Conservation (phyloP, 1,284 basidiomycete species). For the Pseudozyma thailandica region DNA sequence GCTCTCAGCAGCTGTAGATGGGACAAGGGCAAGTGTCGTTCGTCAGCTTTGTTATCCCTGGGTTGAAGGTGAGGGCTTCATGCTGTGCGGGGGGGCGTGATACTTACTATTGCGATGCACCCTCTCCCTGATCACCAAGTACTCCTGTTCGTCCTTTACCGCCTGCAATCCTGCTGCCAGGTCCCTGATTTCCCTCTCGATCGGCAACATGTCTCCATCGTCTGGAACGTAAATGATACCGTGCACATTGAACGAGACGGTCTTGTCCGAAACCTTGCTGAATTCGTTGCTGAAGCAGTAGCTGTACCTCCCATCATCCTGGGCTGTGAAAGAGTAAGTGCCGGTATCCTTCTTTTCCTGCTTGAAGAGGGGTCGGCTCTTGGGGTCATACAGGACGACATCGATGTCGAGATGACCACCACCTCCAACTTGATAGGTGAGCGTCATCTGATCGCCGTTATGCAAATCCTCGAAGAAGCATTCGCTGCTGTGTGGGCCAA, state of each 20-base stretch:
- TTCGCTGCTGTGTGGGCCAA: slow-evolving; percentile 83
- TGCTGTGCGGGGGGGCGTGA: too few species aligned
- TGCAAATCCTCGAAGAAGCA: slow-evolving; percentile 99
- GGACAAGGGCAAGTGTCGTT: not conserved
- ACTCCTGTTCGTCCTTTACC: slow-evolving; percentile 99
- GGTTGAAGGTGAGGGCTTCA: not conserved
- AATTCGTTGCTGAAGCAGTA: slow-evolving; percentile 99
- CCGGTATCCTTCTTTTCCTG: slow-evolving; percentile 89
- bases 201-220: slow-evolving; percentile 79
- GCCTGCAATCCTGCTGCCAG: slow-evolving; percentile 85
- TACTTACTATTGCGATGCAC: slow-evolving; percentile 84
- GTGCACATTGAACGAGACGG: slow-evolving; percentile 98
- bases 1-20: slow-evolving; percentile 69
- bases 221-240: slow-evolving; percentile 92
- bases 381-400: slow-evolving; percentile 82
- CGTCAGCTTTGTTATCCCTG: not conserved
- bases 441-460: slow-evolving; percentile 96
- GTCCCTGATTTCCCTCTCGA: slow-evolving; percentile 92
- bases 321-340: slow-evolving; percentile 85
- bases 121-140: slow-evolving; percentile 92
- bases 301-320: slow-evolving; percentile 85
- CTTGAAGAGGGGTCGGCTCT: slow-evolving; percentile 77
- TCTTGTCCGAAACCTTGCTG: slow-evolving; percentile 92
- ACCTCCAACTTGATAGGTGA: slow-evolving; percentile 97
- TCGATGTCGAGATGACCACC: slow-evolving; percentile 97